Base-by-base conservation (phyloP, 208 protist genomes). In the Trypanosoma brucei region DNA sequence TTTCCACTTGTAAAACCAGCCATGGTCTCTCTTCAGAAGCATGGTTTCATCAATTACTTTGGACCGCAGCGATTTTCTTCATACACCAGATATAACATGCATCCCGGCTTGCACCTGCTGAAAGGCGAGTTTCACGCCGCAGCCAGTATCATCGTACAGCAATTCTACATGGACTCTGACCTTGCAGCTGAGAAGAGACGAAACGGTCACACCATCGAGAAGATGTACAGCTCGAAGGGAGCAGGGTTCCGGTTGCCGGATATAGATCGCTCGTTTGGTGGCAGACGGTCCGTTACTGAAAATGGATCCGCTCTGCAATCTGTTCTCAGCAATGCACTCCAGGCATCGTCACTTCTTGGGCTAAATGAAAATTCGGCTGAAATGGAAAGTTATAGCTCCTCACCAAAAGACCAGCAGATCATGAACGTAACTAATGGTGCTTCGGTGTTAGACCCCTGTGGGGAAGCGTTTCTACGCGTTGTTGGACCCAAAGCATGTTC, bases 21-120 rank as follows among this genome's bases (percentile, higher is more conserved):
- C 3, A 63, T 94, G 44, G 63, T 55, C 1, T 83, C 81, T 2
- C 59, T 94, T n/a, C 57, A 79, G 33, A 44, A 55, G 39, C 89
- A 92, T 54, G 89, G 89, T 5, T 95, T 95, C 69, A 88, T 95
- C 57, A 95, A 95, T 70, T 95, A 95, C 70, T 92, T 92, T 75
- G 81, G 83, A 38, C 75, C 86, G 9, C 65, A 78, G 53, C 78
- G 89, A 7, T 95, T 95, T 54, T 72, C 82, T 54, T 70, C 78
- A 14, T 88, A 89, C 76, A 95, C 89, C 7, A 75, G 76, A 45
- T 79, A 86, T 65, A 90, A 92, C 60, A 91, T 91, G 83, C 89
- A 95, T 74, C 86, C 86, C 2, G 89, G 89, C 1, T 70, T 92
- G 50, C 85, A 92, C 56, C 69, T 95, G 2, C 68, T 95, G 3